Evolutionary conservation across 192 early-diverging fungal species (phyloP).

Genomic region (Coemansia sp.): DNA sequence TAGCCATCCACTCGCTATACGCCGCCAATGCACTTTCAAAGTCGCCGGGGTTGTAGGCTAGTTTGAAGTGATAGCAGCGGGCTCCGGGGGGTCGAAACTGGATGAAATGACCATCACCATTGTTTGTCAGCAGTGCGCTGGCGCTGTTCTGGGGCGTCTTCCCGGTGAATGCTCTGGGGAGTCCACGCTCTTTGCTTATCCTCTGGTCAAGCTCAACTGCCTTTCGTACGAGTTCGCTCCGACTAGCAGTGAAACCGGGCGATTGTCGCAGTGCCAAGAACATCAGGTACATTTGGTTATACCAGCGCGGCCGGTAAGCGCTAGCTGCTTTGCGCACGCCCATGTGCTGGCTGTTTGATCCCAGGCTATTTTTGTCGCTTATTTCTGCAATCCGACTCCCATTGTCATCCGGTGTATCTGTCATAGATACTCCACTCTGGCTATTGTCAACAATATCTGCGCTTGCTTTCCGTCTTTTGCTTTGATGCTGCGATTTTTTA

Average conservation of each 20-base stretch:
- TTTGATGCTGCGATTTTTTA: slow-evolving; percentile 1
- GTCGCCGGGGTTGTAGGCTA: slow-evolving; percentile 79
- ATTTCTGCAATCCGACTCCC: neutral
- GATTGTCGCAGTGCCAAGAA: slow-evolving; percentile 75
- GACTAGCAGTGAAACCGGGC: slow-evolving; percentile 65
- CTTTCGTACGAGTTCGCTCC: slow-evolving; percentile 70
- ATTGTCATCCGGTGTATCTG: neutral
- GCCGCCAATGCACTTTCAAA: slow-evolving; percentile 68
- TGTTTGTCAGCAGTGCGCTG: slow-evolving; percentile 73
- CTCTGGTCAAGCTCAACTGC: slow-evolving; percentile 78
- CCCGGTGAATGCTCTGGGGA: slow-evolving; percentile 83
- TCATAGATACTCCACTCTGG: neutral
- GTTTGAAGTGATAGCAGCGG: slow-evolving; percentile 69
- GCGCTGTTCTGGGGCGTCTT: slow-evolving; percentile 85
- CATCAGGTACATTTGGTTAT: slow-evolving; percentile 84
- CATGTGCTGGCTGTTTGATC: neutral
- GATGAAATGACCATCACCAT: slow-evolving; percentile 74
- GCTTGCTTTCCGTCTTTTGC: slow-evolving; percentile 25
- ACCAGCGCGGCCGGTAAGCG: slow-evolving; percentile 73
- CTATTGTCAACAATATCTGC: neutral
- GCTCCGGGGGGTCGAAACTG: slow-evolving; percentile 69
- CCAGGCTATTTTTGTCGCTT: neutral
- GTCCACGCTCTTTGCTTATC: slow-evolving; percentile 66
- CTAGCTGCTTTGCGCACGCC: neutral
- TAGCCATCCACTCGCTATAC: slow-evolving; percentile 75